Evolutionary conservation across 495 filamentous ascomycete genomes (phyloP), one percentile per base, ranked within the genome.

Genomic region (Xylaria telfairii): DNA sequence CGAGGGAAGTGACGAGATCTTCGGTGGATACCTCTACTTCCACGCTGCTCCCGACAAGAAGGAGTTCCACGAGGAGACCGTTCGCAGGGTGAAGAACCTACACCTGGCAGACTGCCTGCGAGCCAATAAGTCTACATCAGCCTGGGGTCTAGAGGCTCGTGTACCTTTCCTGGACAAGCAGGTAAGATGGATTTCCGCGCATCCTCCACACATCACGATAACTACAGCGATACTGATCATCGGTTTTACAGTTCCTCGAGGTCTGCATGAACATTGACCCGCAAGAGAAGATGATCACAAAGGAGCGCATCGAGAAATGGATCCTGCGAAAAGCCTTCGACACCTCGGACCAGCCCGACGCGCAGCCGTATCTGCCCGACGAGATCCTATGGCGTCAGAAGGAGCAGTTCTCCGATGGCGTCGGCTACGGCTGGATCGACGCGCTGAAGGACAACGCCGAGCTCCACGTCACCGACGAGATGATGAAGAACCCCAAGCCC

Each of bases 361-460:
- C 86, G 19, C 81, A 90, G 75, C 88, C 96, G 17, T 99, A 98
- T 84, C 88, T 99, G 24, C 96, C 96, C 41, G 91, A 96, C 19
- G 89, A 96, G 77, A 98, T 99, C 73, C 91, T 99, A 47, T 99
- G 93, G 92, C 88, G 96, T 76, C 96, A 99, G 85, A 99, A 99
- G 88, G 96, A 99, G 85, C 96, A 98, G 85, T 99, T 99, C 85
- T 93, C 90, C 66, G 96, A 99, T 78, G 96, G 96, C 81, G 96
- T 99, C 72, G 96, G 96, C 67, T 99, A 99, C 84, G 94, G 96
- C 71, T 99, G 96, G 96, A 98, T 98, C 81, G 96, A 99, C 78
- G 92, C 90, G 19, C 87, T 99, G 57, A 99, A 97, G 87, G 96
- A 98, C 79, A 90, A 91, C 71, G 96, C 96, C 71, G 93, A 95